Base-by-base conservation (phyloP, 129 eudicot genomes). In the Chrysanthemum makinoi region DNA sequence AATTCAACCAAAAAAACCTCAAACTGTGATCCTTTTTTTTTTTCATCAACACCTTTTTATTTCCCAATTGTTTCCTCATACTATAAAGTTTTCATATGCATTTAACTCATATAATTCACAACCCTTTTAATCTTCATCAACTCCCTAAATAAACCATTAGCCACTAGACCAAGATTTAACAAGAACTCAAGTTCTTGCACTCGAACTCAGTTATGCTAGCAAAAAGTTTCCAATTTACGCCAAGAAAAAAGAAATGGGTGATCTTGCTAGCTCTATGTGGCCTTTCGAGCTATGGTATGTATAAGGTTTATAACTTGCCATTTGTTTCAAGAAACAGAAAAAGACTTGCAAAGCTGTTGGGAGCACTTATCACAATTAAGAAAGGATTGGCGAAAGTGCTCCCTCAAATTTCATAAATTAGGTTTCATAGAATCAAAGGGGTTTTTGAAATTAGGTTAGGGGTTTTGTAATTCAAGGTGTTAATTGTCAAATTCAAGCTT, bases 221-320 rank as follows among this genome's bases (percentile, higher is more conserved):
- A 83, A 59, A 61, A 80, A 82, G 87, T 52, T 75, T 81, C 15
- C 75, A 79, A 33, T 81, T 81, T 16, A 62, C 86, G 26, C 44
- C 62, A 3, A 77, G 69, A 62, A 83, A 74, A 70, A 75, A 61
- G 61, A 90, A 80, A 52, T 85, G 79, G 86, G 66, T 83, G 46
- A 69, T 87, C 28, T 24, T 80, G 10, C 56, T 84, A 0, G 82
- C 88, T 49, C 61, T 86, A 26, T 74, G 81, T 18, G 95, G 95
- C 6, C 59, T 82, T 16, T 87, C 91, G 1, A 79, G 81, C 50
- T 90, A 85, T 78, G 95, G 88, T 15, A 77, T 77, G 57, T 90
- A 85, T 68, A 87, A 61, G 35, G 76, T 82, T 30, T 87, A 73
- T 78, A 75, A 83, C 72, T 61, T 80, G 82, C 89, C 89, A 16